Evolutionary conservation across 352 stramenopile genomes (phyloP).

Genomic region (Globisporangium paddicum): DNA sequence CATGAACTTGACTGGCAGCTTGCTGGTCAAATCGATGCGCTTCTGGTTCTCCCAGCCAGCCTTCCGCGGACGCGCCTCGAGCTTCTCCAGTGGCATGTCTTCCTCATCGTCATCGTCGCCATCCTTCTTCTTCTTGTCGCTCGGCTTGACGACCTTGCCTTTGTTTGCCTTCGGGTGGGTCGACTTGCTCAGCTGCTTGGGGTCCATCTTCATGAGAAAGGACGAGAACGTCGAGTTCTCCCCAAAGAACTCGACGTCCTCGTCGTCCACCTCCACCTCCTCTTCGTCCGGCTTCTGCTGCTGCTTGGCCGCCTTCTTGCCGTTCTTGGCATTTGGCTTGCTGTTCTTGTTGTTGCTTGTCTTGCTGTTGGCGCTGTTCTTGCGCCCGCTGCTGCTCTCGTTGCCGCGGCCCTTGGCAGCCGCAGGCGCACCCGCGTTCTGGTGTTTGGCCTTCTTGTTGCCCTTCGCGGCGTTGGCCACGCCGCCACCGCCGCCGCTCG

Average conservation of each 20-base stretch:
- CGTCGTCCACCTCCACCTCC: constrained; percentile 62
- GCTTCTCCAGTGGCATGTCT: constrained; percentile 67
- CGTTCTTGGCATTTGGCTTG: constrained; percentile 1
- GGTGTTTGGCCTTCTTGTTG: constrained; percentile 26
- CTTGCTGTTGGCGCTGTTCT: constrained; percentile 22
- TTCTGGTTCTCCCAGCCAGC: constrained; percentile 53
- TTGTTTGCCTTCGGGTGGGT: constrained; percentile 30
- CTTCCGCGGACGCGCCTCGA: constrained; percentile 65
- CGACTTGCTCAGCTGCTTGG: constrained; percentile 51
- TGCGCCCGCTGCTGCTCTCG: not conserved
- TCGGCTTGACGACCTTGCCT: constrained; percentile 16
- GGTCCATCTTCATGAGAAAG: constrained; percentile 81
- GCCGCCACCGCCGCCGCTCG: constrained; percentile 12
- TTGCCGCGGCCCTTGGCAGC: constrained; percentile 11
- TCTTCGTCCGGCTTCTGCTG: constrained; percentile 29
- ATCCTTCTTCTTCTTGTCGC: constrained; percentile 13
- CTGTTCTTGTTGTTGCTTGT: constrained; percentile 13
- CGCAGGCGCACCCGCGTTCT: constrained; percentile 5
- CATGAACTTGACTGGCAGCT: constrained; percentile 86
- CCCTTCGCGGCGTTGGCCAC: constrained; percentile 25
- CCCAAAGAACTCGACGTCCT: constrained; percentile 79
- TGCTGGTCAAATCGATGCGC: constrained; percentile 57
- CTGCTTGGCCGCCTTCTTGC: constrained; percentile 16
- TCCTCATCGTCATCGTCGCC: constrained; percentile 12
- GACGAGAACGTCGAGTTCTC: constrained; percentile 62